Evolutionary conservation across 495 filamentous ascomycete genomes (phyloP).

Genomic region (Neurospora discreta): DNA sequence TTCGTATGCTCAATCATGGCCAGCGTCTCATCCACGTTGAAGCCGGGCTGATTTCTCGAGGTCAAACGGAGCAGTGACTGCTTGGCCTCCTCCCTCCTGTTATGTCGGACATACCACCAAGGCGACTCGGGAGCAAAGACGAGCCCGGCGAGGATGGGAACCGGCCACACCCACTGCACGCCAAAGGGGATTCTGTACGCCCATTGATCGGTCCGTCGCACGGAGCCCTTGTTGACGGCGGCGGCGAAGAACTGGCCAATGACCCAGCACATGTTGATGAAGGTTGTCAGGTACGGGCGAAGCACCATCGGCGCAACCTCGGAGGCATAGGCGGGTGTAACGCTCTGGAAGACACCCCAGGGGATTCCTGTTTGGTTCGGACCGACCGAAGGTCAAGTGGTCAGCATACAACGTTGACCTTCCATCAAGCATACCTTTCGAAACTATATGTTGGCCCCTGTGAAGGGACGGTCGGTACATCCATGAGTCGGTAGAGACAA

Average conservation of each 20-base stretch:
- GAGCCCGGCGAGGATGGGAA: slow-evolving; percentile 50
- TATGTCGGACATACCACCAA: slow-evolving; percentile 60
- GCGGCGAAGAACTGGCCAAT: slow-evolving; percentile 58
- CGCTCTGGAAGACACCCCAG: slow-evolving; percentile 51
- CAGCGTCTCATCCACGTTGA: slow-evolving; percentile 53
- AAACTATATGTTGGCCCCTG: too few species aligned
- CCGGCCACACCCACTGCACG: slow-evolving; percentile 66
- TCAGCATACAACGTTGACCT: neutral
- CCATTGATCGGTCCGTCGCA: slow-evolving; percentile 44
- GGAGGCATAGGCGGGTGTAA: slow-evolving; percentile 58
- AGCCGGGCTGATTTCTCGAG: slow-evolving; percentile 37
- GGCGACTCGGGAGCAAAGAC: slow-evolving; percentile 56
- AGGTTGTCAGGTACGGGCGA: slow-evolving; percentile 56
- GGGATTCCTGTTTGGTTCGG: slow-evolving; percentile 44
- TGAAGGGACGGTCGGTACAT: neutral
- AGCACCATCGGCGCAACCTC: slow-evolving; percentile 56
- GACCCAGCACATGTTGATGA: slow-evolving; percentile 65
- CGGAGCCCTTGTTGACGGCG: slow-evolving; percentile 47
- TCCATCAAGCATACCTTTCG: too few species aligned
- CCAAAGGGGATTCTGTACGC: slow-evolving; percentile 53
- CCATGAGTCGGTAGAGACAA: too few species aligned
- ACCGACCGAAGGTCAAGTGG: slow-evolving; percentile 20
- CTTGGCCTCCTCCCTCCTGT: slow-evolving; percentile 44
- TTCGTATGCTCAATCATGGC: slow-evolving; percentile 65
- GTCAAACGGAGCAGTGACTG: slow-evolving; percentile 48